Conservation (phyloP, 495 filamentous ascomycete genomes). For the Annulohypoxylon bovei region DNA sequence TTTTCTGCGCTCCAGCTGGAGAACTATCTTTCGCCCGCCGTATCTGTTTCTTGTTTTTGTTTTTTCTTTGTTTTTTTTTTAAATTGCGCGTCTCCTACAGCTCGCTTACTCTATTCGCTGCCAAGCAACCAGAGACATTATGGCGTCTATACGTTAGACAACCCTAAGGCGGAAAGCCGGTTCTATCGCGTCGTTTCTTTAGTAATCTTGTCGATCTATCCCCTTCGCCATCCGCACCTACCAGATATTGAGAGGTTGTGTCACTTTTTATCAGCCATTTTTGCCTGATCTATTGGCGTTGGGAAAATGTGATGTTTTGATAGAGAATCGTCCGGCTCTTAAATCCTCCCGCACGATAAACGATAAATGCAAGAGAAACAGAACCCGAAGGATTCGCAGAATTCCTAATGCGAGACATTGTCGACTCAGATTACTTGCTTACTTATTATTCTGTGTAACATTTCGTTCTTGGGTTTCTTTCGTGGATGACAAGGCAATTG, state of each 20-base stretch:
- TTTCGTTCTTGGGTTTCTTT: conserved; percentile 5
- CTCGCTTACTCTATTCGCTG: conserved; percentile 39
- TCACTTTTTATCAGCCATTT: conserved; percentile 16
- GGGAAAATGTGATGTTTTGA: conserved; percentile 21
- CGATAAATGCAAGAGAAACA: conserved; percentile 15
- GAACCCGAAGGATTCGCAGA: conserved; percentile 9
- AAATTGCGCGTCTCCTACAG: conserved; percentile 36
- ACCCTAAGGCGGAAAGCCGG: conserved; percentile 24
- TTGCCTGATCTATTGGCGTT: conserved; percentile 22
- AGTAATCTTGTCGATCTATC: conserved; percentile 41
- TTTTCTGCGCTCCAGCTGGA: conserved; percentile 12
- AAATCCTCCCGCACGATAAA: neutral
- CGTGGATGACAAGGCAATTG: conserved; percentile 5
- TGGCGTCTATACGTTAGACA: conserved; percentile 19
- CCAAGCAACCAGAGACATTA: conserved; percentile 21
- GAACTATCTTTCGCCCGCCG: conserved; percentile 12
- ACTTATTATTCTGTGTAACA: conserved; percentile 8
- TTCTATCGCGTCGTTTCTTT: conserved; percentile 35
- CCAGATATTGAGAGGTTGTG: conserved; percentile 12
- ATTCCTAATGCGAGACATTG: neutral
- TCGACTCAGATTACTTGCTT: neutral
- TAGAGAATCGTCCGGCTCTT: conserved; percentile 15
- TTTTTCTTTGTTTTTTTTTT: conserved; percentile 1
- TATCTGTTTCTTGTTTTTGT: no score
- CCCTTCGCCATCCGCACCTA: conserved; percentile 20